phyloP scores from a whole-genome alignment of 805 yeast genomes.

The Kazachstania viticola region DNA sequence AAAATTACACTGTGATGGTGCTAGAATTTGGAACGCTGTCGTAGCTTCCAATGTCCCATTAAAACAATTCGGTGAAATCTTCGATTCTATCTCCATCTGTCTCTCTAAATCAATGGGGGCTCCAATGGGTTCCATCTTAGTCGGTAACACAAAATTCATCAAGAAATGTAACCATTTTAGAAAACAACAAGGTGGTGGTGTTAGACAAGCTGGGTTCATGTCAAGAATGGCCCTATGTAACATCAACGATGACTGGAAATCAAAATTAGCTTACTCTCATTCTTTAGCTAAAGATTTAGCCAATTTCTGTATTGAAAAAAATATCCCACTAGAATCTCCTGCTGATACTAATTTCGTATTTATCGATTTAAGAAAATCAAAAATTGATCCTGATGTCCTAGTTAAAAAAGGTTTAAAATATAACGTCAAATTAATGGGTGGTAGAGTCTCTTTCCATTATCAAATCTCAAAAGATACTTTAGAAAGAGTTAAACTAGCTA shows the following conservation, averaged over 20 bases:
- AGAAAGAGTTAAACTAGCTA: constrained; percentile 44
- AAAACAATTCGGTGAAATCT: constrained; percentile 57
- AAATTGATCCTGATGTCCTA: constrained; percentile 46
- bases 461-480: constrained; percentile 46
- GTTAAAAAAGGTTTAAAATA: constrained; percentile 44
- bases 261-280: constrained; percentile 38
- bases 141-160: constrained; percentile 50
- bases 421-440: constrained; percentile 55
- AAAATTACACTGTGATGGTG: constrained; percentile 81
- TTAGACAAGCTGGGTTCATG: constrained; percentile 78
- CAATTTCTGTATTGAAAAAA: constrained; percentile 38
- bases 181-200: constrained; percentile 90
- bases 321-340: constrained; percentile 57
- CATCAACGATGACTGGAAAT: constrained; percentile 64
- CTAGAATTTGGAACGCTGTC: constrained; percentile 89
- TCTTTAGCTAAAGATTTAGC: constrained; percentile 40
- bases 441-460: constrained; percentile 72
- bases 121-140: constrained; percentile 83
- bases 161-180: constrained; percentile 72
- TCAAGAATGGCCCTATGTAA: constrained; percentile 74
- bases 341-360: constrained; percentile 79
- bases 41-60: constrained; percentile 53
- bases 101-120: constrained; percentile 87
- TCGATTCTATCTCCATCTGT: constrained; percentile 86
- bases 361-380: constrained; percentile 43